Evolutionary conservation across 495 filamentous ascomycete species (phyloP).

Genomic region (Aspergillus homomorphus): DNA sequence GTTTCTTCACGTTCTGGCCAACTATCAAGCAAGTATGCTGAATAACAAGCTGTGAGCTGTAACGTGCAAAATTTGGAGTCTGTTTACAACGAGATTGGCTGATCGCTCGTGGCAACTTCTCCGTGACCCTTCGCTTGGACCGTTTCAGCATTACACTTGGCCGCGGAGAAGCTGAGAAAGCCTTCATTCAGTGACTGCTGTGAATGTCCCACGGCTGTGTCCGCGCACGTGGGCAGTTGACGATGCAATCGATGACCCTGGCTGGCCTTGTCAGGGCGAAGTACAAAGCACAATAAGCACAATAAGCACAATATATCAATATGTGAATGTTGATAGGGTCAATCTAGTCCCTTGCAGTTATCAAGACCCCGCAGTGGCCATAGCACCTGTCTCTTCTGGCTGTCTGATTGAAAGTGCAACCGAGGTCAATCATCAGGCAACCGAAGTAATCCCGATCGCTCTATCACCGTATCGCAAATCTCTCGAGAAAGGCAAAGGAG

Average conservation of each 20-base stretch:
- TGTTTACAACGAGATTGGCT: neutral
- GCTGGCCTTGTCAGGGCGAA: neutral
- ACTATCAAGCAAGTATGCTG: neutral
- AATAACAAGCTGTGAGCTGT: neutral
- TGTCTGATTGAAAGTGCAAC: neutral
- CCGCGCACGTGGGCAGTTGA: conserved; percentile 1
- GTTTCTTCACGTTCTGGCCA: neutral
- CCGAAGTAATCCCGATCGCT: neutral
- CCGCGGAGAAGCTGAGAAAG: neutral
- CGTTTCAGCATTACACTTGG: conserved; percentile 1
- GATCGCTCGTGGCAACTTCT: neutral
- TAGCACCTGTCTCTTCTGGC: too few relatives aligned
- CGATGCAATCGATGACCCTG: neutral
- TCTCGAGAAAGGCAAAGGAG: too few relatives aligned
- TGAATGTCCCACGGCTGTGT: neutral
- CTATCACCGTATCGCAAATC: too few relatives aligned
- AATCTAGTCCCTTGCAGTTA: too few relatives aligned
- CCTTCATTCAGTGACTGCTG: neutral
- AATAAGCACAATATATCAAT: neutral
- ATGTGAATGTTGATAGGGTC: neutral
- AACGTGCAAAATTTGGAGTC: neutral
- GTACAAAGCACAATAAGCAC: neutral
- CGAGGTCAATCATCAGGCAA: neutral
- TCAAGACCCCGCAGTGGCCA: too few relatives aligned
- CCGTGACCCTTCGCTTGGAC: neutral